Evolutionary conservation across 164 flowering plant species (phyloP), one percentile per base, ranked within the genome.

Genomic region (Tinospora cordifolia): DNA sequence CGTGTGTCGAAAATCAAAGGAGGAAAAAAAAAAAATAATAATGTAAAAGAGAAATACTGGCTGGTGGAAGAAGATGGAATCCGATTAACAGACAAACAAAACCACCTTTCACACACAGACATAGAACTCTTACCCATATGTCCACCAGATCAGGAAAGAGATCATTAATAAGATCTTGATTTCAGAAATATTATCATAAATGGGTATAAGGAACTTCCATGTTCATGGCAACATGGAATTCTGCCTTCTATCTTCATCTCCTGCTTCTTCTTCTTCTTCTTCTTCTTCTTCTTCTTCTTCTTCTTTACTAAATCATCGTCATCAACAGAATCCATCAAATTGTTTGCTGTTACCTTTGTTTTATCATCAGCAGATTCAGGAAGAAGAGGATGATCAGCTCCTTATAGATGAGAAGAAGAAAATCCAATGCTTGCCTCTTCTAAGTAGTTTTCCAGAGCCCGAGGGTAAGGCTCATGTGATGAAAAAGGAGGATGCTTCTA

Each of bases 341-440:
- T 60, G 41, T 65, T 71, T 73, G 24, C 63, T 71, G 12, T 62
- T 73, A 13, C 83, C 81, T 63, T 54, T 74, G 74, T 69, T 74
- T 51, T 70, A 68, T 54, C 75, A 76, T 2, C 74, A 75, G n/a
- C n/a, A n/a, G n/a, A n/a, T n/a, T n/a, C n/a, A n/a, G n/a, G n/a
- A n/a, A 34, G 66, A 72, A 67, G 62, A 75, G 21, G 34, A 66
- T 21, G 74, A 67, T 40, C 67, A 57, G 63, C 5, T 58, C 49
- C 62, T 40, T n/a, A n/a, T n/a, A n/a, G n/a, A n/a, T n/a, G 62
- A 30, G 21, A 59, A 72, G 13, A 59, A 72, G 10, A 73, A 69
- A 0, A 79, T 80, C 34, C 80, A 76, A 57, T 87, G 87, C 40
- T 75, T 87, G 60, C 96, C 91, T 65, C 86, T 88, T 73, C 81